These are phyloP conservation scores for Ganoderma lingzhi DNA, from an alignment of 1,284 basidiomycete genomes.

Conservation along the genomic window DNA sequence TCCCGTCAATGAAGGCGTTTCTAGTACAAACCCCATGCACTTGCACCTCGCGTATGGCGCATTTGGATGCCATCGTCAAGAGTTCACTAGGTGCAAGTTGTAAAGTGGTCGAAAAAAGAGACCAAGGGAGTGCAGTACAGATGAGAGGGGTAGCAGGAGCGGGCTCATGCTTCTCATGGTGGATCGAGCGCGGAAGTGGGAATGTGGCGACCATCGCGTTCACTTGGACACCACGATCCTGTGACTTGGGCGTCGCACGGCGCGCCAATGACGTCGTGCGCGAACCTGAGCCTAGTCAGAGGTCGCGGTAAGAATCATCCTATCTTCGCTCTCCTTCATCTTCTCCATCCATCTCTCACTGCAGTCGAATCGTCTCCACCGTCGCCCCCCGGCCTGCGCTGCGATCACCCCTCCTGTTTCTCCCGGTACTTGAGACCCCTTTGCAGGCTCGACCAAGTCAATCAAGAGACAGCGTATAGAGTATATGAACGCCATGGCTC, in stretches of 20 bases:
- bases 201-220: too few relatives aligned
- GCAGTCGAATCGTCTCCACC: slow-evolving; percentile 31
- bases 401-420: slow-evolving; percentile 35
- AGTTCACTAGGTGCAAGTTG: background rate
- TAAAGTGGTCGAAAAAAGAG: background rate
- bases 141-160: background rate
- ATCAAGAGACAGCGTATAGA: slow-evolving; percentile 31
- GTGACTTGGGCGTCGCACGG: too few relatives aligned
- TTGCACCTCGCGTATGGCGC: slow-evolving; percentile 16
- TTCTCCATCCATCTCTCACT: slow-evolving; percentile 21
- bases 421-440: slow-evolving; percentile 38
- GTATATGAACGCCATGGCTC: slow-evolving; percentile 30
- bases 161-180: slow-evolving; percentile 1
- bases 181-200: background rate
- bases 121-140: background rate
- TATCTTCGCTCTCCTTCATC: slow-evolving; percentile 21
- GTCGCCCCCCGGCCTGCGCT: slow-evolving; percentile 21
- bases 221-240: too few relatives aligned
- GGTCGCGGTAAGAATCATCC: too few relatives aligned
- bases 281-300: too few relatives aligned
- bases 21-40: background rate
- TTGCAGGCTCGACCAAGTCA: slow-evolving; percentile 41
- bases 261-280: background rate
- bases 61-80: slow-evolving; percentile 10
- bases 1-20: background rate